Base-by-base conservation (phyloP, 208 protist species). In the Acanthamoeba lenticulata region DNA sequence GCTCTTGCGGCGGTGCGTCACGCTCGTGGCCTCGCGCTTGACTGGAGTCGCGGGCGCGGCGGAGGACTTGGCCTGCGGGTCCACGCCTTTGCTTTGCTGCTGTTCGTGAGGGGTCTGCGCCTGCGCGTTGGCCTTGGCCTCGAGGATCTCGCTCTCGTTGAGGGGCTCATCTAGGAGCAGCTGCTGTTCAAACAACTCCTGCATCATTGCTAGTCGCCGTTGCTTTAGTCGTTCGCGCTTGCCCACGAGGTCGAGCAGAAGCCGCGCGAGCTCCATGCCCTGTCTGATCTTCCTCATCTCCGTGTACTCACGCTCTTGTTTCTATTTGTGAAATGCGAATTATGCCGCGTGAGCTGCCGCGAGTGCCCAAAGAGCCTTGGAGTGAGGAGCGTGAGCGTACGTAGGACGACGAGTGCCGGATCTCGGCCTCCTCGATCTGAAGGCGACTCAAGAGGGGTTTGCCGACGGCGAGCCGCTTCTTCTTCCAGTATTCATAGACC, bases 241-340 rank as follows among this genome's bases (percentile, higher is more conserved):
- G 21, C 55, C 57, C 49, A 91, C 85, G 5, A 91, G 85, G 17
- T 91, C 85, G 36, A 91, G 85, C 38, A 91, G 24, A n/a, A 91
- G 40, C 19, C 85, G 24, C 15, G 85, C 85, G 38, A 91, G 32
- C 21, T 91, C 85, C 85, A 91, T 91, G 52, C 57, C 85, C 40
- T 72, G 85, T 27, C 85, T 91, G 55, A 91, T 62, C 57, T 91
- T 91, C 21, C 57, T 21, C 85, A 91, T 62, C 27, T 91, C 85
- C 15, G 85, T 72, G 38, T 91, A 91, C 34, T 91, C 55, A 17
- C 57, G 45, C n/a, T 72, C 55, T 91, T 91, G 85, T 45, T 91
- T 91, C 85, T 91, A 29, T 32, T n/a, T n/a, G n/a, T n/a, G n/a
- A n/a, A n/a, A n/a, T n/a, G n/a, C n/a, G n/a, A n/a, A n/a, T n/a